These are phyloP conservation scores for Beauveria australis DNA, from an alignment of 2,329 filamentous ascomycete species.

Conservation along the genomic window DNA sequence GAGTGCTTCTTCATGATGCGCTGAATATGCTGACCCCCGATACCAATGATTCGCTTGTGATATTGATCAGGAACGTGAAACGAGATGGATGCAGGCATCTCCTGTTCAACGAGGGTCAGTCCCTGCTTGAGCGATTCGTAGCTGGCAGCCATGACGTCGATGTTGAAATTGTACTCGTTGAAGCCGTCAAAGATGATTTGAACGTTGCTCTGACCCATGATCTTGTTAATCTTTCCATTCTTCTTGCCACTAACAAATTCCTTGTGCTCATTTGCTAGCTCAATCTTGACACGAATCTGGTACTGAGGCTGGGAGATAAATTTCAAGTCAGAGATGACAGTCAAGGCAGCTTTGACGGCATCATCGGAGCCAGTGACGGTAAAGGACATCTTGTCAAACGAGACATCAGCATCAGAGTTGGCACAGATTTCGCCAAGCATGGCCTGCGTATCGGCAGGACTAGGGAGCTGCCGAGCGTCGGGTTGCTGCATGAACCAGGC, in stretches of 20 bases:
- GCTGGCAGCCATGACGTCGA: conserved; percentile 85
- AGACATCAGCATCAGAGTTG: conserved; percentile 89
- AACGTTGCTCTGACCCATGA: conserved; percentile 98
- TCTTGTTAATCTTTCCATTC: conserved; percentile 99
- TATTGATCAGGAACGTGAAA: conserved; percentile 99
- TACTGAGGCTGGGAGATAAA: conserved; percentile 83
- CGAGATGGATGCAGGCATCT: conserved; percentile 98
- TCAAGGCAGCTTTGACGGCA: conserved; percentile 89
- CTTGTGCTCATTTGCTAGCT: conserved; percentile 98
- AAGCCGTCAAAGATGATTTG: conserved; percentile 99
- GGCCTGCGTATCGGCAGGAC: conserved; percentile 68
- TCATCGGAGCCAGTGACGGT: conserved; percentile 94
- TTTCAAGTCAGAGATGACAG: conserved; percentile 83
- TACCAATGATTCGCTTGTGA: conserved; percentile 98
- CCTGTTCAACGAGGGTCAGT: conserved; percentile 86
- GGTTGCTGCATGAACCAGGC: conserved; percentile 88
- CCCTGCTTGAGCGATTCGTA: conserved; percentile 95
- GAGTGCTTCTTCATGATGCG: conserved; percentile 99
- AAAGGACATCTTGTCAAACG: conserved; percentile 90
- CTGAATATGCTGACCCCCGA: conserved; percentile 96
- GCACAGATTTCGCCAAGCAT: conserved; percentile 95
- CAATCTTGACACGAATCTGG: conserved; percentile 95
- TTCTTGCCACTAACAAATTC: conserved; percentile 99
- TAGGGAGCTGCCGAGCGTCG: conserved; percentile 53
- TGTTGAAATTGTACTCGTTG: conserved; percentile 99